Evolutionary conservation across 257 asterid genomes (phyloP).

Genomic region (Solanum ossicruentum): DNA sequence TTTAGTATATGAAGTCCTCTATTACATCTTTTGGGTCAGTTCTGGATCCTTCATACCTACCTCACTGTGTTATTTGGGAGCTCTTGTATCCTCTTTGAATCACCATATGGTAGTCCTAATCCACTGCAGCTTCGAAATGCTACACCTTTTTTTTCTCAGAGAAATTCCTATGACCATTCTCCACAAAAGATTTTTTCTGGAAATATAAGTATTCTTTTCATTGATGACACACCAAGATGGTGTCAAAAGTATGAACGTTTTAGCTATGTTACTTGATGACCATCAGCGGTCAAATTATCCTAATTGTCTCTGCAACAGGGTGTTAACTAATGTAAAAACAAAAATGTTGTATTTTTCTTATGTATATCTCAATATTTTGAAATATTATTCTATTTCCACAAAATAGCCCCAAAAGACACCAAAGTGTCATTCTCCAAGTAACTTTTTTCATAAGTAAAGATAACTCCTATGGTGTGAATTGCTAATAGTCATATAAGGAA

Average conservation of each 20-base stretch:
- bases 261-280: background rate
- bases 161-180: background rate
- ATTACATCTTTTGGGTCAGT: background rate
- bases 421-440: background rate
- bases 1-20: background rate
- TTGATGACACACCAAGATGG: background rate
- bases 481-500: background rate
- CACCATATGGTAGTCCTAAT: background rate
- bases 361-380: background rate
- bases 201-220: background rate
- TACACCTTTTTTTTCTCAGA: background rate
- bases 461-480: background rate
- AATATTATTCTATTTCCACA: background rate
- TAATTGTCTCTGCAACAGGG: background rate
- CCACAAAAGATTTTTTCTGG: background rate
- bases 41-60: background rate
- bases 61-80: background rate
- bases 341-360: background rate
- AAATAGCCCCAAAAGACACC: background rate
- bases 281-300: background rate
- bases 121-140: background rate
- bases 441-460: background rate
- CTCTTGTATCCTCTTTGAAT: background rate
- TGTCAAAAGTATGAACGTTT: background rate
- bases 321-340: background rate